phyloP scores from a whole-genome alignment of 208 protist genomes.

The Lotmaria passim region DNA sequence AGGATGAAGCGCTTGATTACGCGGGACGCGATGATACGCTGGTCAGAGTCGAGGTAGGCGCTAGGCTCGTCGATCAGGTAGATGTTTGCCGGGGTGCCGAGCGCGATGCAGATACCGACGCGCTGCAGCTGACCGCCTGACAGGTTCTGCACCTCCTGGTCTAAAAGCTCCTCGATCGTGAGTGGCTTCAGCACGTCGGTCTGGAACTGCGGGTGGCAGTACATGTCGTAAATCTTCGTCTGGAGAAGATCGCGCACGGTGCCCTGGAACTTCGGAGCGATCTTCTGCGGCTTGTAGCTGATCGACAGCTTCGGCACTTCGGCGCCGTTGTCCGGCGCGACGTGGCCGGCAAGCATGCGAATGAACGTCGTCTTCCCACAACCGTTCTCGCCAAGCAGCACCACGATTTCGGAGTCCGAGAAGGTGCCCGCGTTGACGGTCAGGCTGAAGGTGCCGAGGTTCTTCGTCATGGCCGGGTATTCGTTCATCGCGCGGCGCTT shows the following conservation, averaged over 20 bases:
- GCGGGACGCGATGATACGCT: constrained; percentile 99
- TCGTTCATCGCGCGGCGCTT: constrained; percentile 82
- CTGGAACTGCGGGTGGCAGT: constrained; percentile 98
- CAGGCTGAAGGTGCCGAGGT: constrained; percentile 94
- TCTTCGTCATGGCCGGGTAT: constrained; percentile 98
- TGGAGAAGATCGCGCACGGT: constrained; percentile 96
- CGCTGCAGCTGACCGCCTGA: constrained; percentile 99
- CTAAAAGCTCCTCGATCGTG: constrained; percentile 97
- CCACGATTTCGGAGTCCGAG: constrained; percentile 99
- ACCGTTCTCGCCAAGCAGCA: constrained; percentile 99
- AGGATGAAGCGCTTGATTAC: constrained; percentile 99
- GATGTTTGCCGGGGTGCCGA: constrained; percentile 99
- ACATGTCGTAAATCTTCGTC: constrained; percentile 97
- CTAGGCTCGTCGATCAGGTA: constrained; percentile 99
- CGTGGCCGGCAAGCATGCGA: constrained; percentile 97
- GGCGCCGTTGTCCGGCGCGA: constrained; percentile 86
- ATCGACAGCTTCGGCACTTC: constrained; percentile 97
- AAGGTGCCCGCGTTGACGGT: constrained; percentile 96
- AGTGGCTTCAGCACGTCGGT: constrained; percentile 99
- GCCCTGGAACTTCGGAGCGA: constrained; percentile 98
- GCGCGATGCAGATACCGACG: constrained; percentile 97
- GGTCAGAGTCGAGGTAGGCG: constrained; percentile 99
- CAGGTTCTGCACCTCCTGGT: constrained; percentile 97
- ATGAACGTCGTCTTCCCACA: constrained; percentile 99
- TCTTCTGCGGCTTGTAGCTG: constrained; percentile 99